A percentile compares a stretch with the other conserved stretches of the same genome.
These are phyloP conservation scores for Calonectria naviculata DNA, from an alignment of 2,329 filamentous ascomycete genomes.

Conservation along the genomic window DNA sequence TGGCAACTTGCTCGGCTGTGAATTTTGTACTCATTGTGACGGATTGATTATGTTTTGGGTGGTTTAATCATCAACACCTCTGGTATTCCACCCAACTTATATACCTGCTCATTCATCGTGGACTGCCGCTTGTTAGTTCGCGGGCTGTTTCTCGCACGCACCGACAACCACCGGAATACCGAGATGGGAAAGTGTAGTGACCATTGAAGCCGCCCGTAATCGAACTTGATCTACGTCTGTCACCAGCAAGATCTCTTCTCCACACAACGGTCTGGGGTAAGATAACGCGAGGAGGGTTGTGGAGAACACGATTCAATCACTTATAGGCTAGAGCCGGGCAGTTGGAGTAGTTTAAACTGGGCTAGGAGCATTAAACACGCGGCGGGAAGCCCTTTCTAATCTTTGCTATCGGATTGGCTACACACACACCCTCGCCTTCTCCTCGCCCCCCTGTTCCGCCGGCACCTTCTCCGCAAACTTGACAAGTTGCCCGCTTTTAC, in stretches of 20 bases:
- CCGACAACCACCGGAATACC: not conserved
- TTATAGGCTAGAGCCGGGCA: not conserved
- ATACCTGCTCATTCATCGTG: not conserved
- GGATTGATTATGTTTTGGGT: not conserved
- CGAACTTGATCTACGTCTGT: not conserved
- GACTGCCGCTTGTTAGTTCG: not conserved
- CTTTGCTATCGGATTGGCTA: too few species aligned
- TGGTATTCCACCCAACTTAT: not conserved
- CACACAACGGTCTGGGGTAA: not conserved
- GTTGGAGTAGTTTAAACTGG: not conserved
- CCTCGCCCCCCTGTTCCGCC: not conserved
- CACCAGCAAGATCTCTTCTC: not conserved
- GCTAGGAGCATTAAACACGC: not conserved
- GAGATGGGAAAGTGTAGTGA: not conserved
- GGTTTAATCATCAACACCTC: not conserved
- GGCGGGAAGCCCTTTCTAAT: not conserved
- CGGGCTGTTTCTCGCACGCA: too few species aligned
- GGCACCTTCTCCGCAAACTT: not conserved
- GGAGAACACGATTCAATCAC: not conserved
- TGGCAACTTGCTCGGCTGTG: slow-evolving; percentile 5
- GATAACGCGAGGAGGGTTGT: not conserved
- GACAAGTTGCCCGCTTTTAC: too few species aligned
- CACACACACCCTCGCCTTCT: too few species aligned
- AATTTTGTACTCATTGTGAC: slow-evolving; percentile 1
- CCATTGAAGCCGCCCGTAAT: not conserved